Conservation (phyloP, 768 basidiomycete species). For the Suillus subalutaceus region DNA sequence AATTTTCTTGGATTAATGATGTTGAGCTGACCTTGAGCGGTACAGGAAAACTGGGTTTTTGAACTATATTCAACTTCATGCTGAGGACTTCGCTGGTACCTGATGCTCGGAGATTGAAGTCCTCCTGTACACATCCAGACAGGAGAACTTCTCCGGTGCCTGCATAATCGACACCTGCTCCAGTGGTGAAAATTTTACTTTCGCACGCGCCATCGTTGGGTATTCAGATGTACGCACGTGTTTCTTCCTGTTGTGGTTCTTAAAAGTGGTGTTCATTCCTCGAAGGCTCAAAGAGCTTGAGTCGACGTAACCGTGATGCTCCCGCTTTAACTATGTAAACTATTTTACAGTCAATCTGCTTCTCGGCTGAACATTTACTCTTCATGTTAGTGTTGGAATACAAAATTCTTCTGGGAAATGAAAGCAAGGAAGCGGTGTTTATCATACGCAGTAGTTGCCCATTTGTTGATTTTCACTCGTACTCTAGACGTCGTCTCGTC, state of each 20-base stretch:
- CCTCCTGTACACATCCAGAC: neutral
- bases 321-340: neutral
- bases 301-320: neutral
- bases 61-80: constrained; percentile 41
- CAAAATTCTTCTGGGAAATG: no score
- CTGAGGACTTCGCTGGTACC: constrained; percentile 35
- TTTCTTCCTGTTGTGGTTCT: neutral
- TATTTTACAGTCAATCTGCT: no score
- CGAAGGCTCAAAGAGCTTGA: no score
- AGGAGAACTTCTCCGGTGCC: neutral
- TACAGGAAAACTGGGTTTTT: constrained; percentile 39
- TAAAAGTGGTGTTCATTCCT: neutral
- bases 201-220: neutral
- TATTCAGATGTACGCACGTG: neutral
- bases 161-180: neutral
- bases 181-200: neutral
- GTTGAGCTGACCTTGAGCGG: neutral
- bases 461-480: no score
- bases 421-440: no score
- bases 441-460: no score
- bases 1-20: neutral
- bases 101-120: neutral
- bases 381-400: no score
- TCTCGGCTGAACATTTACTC: no score
- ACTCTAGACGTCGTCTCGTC: no score